Evolutionary conservation across 1,284 basidiomycete genomes (phyloP), one percentile per base, ranked within the genome.

Genomic region (Ceratobasidium papillatum): DNA sequence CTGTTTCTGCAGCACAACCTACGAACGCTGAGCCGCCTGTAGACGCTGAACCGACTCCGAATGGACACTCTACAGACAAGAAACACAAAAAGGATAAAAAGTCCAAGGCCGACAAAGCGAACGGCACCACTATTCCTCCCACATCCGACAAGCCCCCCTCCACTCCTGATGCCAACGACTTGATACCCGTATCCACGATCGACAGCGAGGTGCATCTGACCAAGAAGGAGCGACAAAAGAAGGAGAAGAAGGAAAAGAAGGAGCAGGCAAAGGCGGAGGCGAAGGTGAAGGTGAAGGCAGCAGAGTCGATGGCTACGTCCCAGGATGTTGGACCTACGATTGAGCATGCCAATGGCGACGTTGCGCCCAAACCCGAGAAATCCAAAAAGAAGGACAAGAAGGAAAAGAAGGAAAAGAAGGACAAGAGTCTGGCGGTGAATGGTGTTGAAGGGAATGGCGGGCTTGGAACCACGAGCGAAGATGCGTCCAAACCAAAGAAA

Each of bases 221-320:
- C 75, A 79, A 80, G 77, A 80, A 81, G 66, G 78, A 80, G 65
- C 78, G 78, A 77, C 80, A 77, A 73, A 58, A 72, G 30, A 71
- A 71, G 27, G 54, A 43, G 14, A 80, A 81, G 77, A 76, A 77
- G 69, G 77, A 79, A 68, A 80, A 76, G 38, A 76, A 75, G 25
- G 58, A 59, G n/a, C 17, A 52, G 11, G 68, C 78, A 63, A 77
- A 63, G 72, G 30, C 64, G 45, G 56, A 59, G 25, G 51, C 32
- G 17, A 59, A 59, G 17, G 34, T 17, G 58, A 59, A 59, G 36
- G 51, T 64, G 47, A 63, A 61, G 74, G n/a, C n/a, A 36, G 22
- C 76, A 79, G 56, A 76, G 74, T 54, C 38, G 64, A 71, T 17
- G 17, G 34, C 19, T 14, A 61, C 17, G 27, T 59, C 34, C 38